Evolutionary conservation across 805 yeast species (phyloP).

Genomic region (Cyberlindnera japonica): DNA sequence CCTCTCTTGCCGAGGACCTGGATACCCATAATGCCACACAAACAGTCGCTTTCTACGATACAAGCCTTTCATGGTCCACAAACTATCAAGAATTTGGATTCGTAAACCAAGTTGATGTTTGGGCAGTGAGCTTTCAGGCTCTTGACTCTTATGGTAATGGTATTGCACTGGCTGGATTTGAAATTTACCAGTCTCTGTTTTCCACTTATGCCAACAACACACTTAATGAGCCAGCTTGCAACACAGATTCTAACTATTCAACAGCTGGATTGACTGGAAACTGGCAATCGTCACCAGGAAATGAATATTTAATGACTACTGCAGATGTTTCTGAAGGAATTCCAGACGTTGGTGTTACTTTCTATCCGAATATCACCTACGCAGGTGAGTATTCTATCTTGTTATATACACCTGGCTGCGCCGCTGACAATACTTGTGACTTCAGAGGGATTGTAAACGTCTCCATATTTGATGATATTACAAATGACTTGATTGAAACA

Average conservation of each 20-base stretch:
- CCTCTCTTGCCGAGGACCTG: constrained; percentile 29
- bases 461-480: constrained; percentile 47
- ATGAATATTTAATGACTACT: constrained; percentile 33
- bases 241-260: constrained; percentile 17
- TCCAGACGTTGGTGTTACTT: constrained; percentile 40
- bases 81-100: constrained; percentile 81
- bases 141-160: constrained; percentile 63
- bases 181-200: constrained; percentile 54
- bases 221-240: constrained; percentile 63
- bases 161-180: constrained; percentile 70
- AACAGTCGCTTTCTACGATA: constrained; percentile 28
- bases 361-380: constrained; percentile 64
- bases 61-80: constrained; percentile 34
- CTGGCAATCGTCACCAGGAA: constrained; percentile 31
- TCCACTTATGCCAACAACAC: constrained; percentile 71
- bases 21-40: constrained; percentile 9
- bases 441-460: constrained; percentile 77
- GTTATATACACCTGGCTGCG: constrained; percentile 87
- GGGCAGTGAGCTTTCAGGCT: constrained; percentile 59
- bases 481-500: constrained; percentile 36
- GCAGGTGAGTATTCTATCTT: constrained; percentile 73
- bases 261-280: constrained; percentile 28
- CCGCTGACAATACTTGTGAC: constrained; percentile 59
- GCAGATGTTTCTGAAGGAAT: constrained; percentile 32
- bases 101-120: constrained; percentile 60